Base-by-base conservation (phyloP, 2,329 filamentous ascomycete genomes). In the Aspergillus sp. region DNA sequence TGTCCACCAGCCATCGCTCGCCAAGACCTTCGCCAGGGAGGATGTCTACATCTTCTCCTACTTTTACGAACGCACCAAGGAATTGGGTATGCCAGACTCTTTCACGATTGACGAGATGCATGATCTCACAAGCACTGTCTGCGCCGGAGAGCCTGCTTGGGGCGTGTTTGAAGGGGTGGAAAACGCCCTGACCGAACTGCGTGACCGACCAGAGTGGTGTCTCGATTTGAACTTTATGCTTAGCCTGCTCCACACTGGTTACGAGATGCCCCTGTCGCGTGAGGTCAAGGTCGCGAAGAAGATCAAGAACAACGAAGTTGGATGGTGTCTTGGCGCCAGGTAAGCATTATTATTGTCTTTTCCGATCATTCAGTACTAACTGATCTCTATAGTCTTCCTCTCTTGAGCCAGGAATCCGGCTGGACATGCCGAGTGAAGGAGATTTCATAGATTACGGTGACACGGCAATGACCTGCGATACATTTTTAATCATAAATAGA, bases 201-300 rank as follows among this genome's bases (percentile, higher is more conserved):
- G 83, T 57, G 93, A 86, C 64, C 87, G 94, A 61, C 93, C 95
- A 2, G 93, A 99, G 79, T 91, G 90, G 78, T 99, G 95, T 80
- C 81, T 99, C 71, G 95, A 99, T 78, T 82, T 99, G 70, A 99
- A 92, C 82, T 99, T 98, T 75, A 97, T 97, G 92, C 81, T 96
- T 71, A 91, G 91, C 28, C 83, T 99, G 60, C 82, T 98, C 58
- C 93, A 98, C 79, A 96, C 92, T 6, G 95, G 95, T 3, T 99
- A 99, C 73, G 95, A 98, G 69, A 97, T 99, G 92, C 94, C 94
- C 4, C 89, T 98, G 71, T 92, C 97, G 69, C 87, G 96, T 45
- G 95, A 99, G 79, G 93, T 99, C 68, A 94, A 91, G 84, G 96
- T 97, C 74, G 95, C 94, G 63, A 99, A 99, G 90, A 97, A 97